Conservation (phyloP, 2,329 filamentous ascomycete species). For the Geosmithia flava region DNA sequence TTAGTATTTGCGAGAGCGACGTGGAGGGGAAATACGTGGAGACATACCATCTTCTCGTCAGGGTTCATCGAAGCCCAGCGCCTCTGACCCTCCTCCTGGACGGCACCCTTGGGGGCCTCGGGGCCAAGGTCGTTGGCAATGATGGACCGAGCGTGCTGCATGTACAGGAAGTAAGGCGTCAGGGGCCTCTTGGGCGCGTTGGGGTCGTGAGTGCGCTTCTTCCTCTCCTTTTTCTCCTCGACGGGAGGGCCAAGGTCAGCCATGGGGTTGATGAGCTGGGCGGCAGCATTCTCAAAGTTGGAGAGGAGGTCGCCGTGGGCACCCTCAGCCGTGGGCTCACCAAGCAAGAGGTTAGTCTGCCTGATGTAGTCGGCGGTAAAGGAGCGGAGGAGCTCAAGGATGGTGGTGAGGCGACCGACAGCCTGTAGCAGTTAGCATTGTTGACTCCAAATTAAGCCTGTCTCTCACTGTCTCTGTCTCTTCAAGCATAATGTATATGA, state of each 20-base stretch:
- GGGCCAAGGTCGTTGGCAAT: slow-evolving; percentile 68
- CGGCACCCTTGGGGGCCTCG: slow-evolving; percentile 71
- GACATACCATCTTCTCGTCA: slow-evolving; percentile 51
- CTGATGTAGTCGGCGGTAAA: slow-evolving; percentile 77
- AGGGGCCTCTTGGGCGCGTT: slow-evolving; percentile 90
- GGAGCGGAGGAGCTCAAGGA: slow-evolving; percentile 67
- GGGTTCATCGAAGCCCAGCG: slow-evolving; percentile 72
- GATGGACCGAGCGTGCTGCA: slow-evolving; percentile 73
- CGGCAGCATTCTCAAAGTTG: slow-evolving; percentile 39
- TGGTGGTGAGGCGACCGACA: slow-evolving; percentile 53
- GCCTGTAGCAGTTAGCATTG: slow-evolving; percentile 17
- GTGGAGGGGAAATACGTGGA: not conserved
- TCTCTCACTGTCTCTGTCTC: not conserved
- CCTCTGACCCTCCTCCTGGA: slow-evolving; percentile 76
- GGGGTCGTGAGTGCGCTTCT: slow-evolving; percentile 77
- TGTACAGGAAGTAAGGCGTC: slow-evolving; percentile 92
- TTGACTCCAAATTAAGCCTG: no score
- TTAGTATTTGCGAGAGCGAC: slow-evolving; percentile 3
- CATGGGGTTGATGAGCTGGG: slow-evolving; percentile 27
- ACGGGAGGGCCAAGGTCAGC: slow-evolving; percentile 29
- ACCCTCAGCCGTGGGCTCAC: slow-evolving; percentile 43
- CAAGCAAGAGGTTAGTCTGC: slow-evolving; percentile 75
- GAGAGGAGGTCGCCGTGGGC: slow-evolving; percentile 30
- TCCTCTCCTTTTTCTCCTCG: slow-evolving; percentile 75
- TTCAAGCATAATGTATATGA: not conserved